A percentile compares a stretch with the other conserved stretches of the same genome.
phyloP scores from a whole-genome alignment of 1,139 yeast species.

The Keqinozyma sinolaborantium region DNA sequence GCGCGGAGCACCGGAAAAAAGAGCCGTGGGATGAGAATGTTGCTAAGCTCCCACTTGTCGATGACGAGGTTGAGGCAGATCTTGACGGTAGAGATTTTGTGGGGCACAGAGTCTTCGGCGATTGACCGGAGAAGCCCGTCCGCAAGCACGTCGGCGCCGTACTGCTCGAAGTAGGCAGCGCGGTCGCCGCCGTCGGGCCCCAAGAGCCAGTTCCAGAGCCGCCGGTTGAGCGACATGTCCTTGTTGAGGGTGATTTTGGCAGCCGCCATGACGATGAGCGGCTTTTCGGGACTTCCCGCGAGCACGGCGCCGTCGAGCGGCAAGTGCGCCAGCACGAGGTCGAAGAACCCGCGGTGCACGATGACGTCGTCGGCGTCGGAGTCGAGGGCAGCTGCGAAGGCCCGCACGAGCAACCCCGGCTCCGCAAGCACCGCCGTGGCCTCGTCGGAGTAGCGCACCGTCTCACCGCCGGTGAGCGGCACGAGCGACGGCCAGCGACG shows the following conservation, averaged over 20 bases:
- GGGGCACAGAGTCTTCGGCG: constrained; percentile 14
- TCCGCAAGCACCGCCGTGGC: constrained; percentile 71
- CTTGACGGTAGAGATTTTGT: constrained; percentile 51
- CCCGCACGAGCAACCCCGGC: constrained; percentile 72
- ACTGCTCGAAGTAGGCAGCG: constrained; percentile 50
- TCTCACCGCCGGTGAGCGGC: constrained; percentile 15
- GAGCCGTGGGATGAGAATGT: constrained; percentile 63
- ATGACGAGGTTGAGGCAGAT: constrained; percentile 64
- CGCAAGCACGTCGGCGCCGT: constrained; percentile 50
- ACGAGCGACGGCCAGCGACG: constrained; percentile 58
- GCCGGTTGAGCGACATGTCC: constrained; percentile 90
- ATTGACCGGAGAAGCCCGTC: constrained; percentile 53
- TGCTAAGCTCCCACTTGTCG: constrained; percentile 94
- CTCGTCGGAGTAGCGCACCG: constrained; percentile 39
- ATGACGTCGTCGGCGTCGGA: constrained; percentile 55
- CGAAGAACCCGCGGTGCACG: constrained; percentile 88
- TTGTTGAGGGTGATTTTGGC: constrained; percentile 67
- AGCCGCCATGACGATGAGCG: constrained; percentile 58
- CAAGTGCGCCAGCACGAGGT: constrained; percentile 64
- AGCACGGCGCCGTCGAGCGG: constrained; percentile 63
- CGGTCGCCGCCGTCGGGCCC: constrained; percentile 53
- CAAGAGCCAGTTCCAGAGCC: constrained; percentile 88
- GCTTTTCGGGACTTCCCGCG: constrained; percentile 53
- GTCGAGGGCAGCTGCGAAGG: constrained; percentile 64
- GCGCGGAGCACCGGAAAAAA: constrained; percentile 58